These are phyloP conservation scores for Paramecium pentaurelia DNA, from an alignment of 73 alveolate species.

Conservation along the genomic window DNA sequence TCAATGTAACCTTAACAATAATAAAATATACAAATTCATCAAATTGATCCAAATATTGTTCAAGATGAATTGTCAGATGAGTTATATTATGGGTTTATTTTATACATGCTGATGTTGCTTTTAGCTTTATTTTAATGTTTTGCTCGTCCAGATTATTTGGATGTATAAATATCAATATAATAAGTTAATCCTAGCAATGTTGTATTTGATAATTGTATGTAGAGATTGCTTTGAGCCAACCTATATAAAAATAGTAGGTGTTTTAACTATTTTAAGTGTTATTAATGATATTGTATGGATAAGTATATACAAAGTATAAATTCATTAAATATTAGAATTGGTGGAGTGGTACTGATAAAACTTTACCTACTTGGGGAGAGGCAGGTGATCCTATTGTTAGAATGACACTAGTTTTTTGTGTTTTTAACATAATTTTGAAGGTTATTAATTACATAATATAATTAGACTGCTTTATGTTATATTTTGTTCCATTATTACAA, in stretches of 20 bases:
- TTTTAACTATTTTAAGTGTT: background rate
- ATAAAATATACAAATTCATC: background rate
- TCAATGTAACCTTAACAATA: background rate
- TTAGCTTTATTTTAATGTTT: slow-evolving; percentile 33
- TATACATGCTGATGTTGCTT: background rate
- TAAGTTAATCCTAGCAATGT: background rate
- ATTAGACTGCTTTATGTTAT: slow-evolving; percentile 21
- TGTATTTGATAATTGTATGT: background rate
- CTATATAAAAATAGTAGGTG: background rate
- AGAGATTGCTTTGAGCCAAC: slow-evolving; percentile 6
- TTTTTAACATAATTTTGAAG: slow-evolving; percentile 20
- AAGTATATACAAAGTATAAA: background rate
- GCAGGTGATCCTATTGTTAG: slow-evolving; percentile 35
- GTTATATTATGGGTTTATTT: slow-evolving; percentile 11
- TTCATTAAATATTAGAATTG: background rate
- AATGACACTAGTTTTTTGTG: slow-evolving; percentile 3
- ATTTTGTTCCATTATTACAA: background rate
- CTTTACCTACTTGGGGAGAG: slow-evolving; percentile 45
- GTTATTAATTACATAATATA: background rate
- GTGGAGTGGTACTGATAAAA: slow-evolving; percentile 40
- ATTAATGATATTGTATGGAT: slow-evolving; percentile 24
- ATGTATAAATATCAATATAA: background rate
- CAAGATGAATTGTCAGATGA: background rate
- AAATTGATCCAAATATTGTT: background rate
- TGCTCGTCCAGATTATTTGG: slow-evolving; percentile 37